Conservation (phyloP, 2,329 filamentous ascomycete genomes). For the Aspergillus sergii region DNA sequence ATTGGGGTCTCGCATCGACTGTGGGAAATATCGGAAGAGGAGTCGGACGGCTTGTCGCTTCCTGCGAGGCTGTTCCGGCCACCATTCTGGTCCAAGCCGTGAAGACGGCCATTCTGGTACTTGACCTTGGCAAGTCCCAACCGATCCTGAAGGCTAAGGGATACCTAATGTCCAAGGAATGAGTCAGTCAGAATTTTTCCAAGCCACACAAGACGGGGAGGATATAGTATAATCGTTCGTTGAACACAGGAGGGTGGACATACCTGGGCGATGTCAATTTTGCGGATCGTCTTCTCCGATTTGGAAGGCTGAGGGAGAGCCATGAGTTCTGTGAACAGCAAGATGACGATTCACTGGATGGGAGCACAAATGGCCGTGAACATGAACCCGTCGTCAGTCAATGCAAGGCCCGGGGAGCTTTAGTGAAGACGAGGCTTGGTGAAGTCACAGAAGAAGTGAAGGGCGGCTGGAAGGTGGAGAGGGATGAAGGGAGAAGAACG, state of each 20-base stretch:
- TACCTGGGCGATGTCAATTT: slow-evolving; percentile 47
- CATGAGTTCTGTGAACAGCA: slow-evolving; percentile 31
- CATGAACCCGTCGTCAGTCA: slow-evolving; percentile 11
- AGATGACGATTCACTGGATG: slow-evolving; percentile 12
- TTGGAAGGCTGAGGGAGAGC: slow-evolving; percentile 33
- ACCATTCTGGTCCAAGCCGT: slow-evolving; percentile 73
- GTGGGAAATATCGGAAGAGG: slow-evolving; percentile 80
- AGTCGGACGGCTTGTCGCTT: slow-evolving; percentile 80
- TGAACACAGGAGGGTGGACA: slow-evolving; percentile 12
- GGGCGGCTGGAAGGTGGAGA: slow-evolving; percentile 17
- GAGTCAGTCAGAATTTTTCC: slow-evolving; percentile 22
- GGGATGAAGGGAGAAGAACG: slow-evolving; percentile 7
- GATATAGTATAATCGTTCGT: background rate
- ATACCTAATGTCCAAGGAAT: slow-evolving; percentile 66
- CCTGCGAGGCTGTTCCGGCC: slow-evolving; percentile 65
- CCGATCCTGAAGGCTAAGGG: slow-evolving; percentile 86
- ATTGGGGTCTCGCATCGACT: slow-evolving; percentile 52
- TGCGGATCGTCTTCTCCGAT: slow-evolving; percentile 42
- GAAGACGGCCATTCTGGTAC: slow-evolving; percentile 92
- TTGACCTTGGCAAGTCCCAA: slow-evolving; percentile 96
- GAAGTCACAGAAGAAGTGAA: slow-evolving; percentile 10
- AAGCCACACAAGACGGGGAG: background rate
- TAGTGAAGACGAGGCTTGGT: slow-evolving; percentile 4
- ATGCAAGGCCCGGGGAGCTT: slow-evolving; percentile 3
- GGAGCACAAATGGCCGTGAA: slow-evolving; percentile 18